Base-by-base conservation (phyloP, 2,329 filamentous ascomycete species). In the Bipolaris sorokiniana region DNA sequence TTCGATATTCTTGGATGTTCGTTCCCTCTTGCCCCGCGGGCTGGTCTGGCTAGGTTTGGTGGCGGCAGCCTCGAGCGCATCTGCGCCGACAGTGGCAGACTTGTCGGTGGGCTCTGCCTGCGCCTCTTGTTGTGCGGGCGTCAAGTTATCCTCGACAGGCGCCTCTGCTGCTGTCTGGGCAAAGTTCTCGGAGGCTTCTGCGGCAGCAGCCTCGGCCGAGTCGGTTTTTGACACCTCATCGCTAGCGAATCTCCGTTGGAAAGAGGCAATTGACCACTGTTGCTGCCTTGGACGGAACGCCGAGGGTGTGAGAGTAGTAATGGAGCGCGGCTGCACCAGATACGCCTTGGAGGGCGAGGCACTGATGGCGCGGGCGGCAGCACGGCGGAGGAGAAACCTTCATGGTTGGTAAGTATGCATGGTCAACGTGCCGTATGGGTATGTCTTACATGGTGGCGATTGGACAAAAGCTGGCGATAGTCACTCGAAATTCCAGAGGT, bases 301-400 rank as follows among this genome's bases (percentile, higher is more conserved):
- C 13, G 63, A 59, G 33, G 73, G 66, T n/a, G 73, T 66, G 60
- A 70, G 58, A 51, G 71, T 69, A 56, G 68, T 71, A 61, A 77
- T 72, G 52, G 70, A 72, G 34, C 75, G 74, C 44, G 74, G 76
- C 63, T 77, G 80, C 37, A 76, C 75, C 58, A 80, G 64, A 63
- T 79, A 70, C 44, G 79, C 78, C 59, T 76, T 67, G 33, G 81
- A 78, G 49, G 80, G 77, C 33, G 81, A 77, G 22, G 81, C 77
- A 37, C 80, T 77, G 56, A 86, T 67, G 47, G 84, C 81, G 69
- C 84, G 83, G 69, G 81, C 78, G 65, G 85, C 84, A 63, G 82
- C 78, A 68, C 83, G 84, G 59, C 85, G 84, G 65, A 89, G 77
- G 63, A 79, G 79, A 77, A 81, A 83, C 85, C 85, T 88, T 62